A percentile compares a stretch with the other conserved stretches of the same genome.
Evolutionary conservation across 1,284 basidiomycete species (phyloP).

Genomic region (Peniophora sp.): DNA sequence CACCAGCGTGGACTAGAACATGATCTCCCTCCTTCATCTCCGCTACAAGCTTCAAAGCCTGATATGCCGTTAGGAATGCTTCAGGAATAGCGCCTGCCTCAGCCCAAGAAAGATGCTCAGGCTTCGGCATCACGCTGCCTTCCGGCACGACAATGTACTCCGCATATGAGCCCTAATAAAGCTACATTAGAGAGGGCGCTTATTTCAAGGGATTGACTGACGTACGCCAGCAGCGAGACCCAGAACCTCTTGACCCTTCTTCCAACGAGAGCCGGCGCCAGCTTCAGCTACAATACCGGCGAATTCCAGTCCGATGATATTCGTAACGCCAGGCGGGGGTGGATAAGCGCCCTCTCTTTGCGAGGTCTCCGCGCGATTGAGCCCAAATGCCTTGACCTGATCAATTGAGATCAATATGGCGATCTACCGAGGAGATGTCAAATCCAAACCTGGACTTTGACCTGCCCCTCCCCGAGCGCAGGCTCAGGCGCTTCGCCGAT

Average conservation of each 20-base stretch:
- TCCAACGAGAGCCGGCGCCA: conserved; percentile 50
- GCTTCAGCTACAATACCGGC: conserved; percentile 63
- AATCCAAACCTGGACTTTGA: conserved; percentile 45
- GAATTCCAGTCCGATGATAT: conserved; percentile 90
- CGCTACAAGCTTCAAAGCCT: conserved; percentile 69
- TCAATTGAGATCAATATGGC: neutral
- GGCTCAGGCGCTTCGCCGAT: conserved; percentile 70
- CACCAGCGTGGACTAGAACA: conserved; percentile 85
- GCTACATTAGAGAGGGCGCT: neutral
- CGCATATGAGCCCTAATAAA: conserved; percentile 78
- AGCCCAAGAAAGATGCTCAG: conserved; percentile 67
- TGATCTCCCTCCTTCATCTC: conserved; percentile 65
- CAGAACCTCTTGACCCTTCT: conserved; percentile 79
- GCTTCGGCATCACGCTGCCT: conserved; percentile 72
- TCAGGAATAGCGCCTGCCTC: conserved; percentile 86
- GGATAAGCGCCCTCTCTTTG: conserved; percentile 79
- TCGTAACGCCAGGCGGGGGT: conserved; percentile 67
- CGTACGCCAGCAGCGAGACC: conserved; percentile 68
- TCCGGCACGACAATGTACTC: conserved; percentile 74
- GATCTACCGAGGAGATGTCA: conserved; percentile 4
- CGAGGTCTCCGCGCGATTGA: conserved; percentile 83
- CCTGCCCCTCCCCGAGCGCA: conserved; percentile 44
- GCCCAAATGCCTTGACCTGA: conserved; percentile 72
- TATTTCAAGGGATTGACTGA: conserved; percentile 1
- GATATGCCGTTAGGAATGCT: conserved; percentile 86